Base-by-base conservation (phyloP, 768 basidiomycete species). In the Suillus spraguei region DNA sequence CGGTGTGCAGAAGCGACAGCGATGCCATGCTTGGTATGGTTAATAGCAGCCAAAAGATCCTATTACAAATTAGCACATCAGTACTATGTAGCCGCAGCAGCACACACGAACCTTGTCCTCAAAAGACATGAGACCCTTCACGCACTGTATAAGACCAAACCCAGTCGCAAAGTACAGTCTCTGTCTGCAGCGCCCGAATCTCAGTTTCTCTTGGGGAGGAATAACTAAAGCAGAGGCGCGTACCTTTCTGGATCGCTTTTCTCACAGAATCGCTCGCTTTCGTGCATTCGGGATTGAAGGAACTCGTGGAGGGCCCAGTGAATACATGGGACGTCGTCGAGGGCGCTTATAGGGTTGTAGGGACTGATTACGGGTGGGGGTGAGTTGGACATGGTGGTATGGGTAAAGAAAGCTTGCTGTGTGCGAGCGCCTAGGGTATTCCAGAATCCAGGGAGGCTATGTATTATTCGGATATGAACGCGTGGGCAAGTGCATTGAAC, bases 61-160 rank as follows among this genome's bases (percentile, higher is more conserved):
- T 89, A 60, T 49, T 53, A 47, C 8, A 17, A n/a, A 46, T 8
- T 38, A 38, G 36, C 10, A n/a, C 33, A 16, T 5, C 13, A 52
- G 16, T 50, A 17, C 16, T 4, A 35, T 1, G 35, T n/a, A 16
- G 39, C n/a, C 38, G 22, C 16, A 5, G 9, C 17, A 14, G 3
- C 4, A 36, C 1, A n/a, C 5, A 76, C n/a, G n/a, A 63, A 91
- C 92, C 75, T 87, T 86, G 75, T 94, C 90, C 63, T 91, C 95
- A 71, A 92, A 99, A 1, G 93, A 94, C 91, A 98, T 97, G 60
- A 98, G 78, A 5, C 88, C 92, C 78, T 98, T 98, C 61, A 97
- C 87, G 60, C 84, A 89, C 71, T 97, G 92, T 44, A 98, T 93
- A 39, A 97, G 83, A 5, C 91, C 90, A 71, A 86, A 93, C 0